phyloP scores from a whole-genome alignment of 2,329 filamentous ascomycete genomes.

The Ceratocystis colombiana region DNA sequence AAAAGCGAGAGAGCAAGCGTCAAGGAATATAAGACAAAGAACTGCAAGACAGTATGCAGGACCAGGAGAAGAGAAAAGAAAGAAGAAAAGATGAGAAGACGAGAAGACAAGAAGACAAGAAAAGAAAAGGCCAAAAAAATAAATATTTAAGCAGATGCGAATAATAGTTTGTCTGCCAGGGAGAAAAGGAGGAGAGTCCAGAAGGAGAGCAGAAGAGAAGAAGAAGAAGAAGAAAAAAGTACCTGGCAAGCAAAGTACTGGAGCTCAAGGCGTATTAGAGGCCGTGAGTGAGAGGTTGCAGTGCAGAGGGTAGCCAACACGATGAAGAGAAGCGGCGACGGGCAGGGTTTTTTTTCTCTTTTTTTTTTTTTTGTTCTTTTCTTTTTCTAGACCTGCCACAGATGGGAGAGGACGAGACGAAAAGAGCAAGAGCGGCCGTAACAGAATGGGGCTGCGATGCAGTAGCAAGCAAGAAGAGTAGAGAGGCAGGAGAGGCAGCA shows the following conservation, averaged over 20 bases:
- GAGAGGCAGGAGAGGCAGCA: conserved; percentile 13
- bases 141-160: background rate
- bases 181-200: conserved; percentile 1
- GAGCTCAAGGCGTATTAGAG: too few relatives aligned
- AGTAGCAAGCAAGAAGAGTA: conserved; percentile 2
- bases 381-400: background rate
- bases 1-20: background rate
- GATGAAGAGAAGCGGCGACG: background rate
- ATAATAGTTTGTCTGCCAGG: background rate
- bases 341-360: too few relatives aligned
- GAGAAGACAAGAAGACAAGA: background rate
- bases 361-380: background rate
- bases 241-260: too few relatives aligned
- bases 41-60: background rate
- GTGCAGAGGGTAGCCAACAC: background rate
- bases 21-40: conserved; percentile 13
- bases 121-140: background rate
- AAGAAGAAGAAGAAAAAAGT: background rate
- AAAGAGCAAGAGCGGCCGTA: conserved; percentile 5
- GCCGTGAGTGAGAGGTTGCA: background rate
- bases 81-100: background rate
- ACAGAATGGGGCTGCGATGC: background rate
- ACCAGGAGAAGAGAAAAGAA: background rate
- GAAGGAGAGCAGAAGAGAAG: conserved; percentile 3
- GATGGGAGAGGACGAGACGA: conserved; percentile 27